Evolutionary conservation across 176 grass and related monocot genomes (phyloP), one percentile per base, ranked within the genome.

Genomic region (Avena insularis): DNA sequence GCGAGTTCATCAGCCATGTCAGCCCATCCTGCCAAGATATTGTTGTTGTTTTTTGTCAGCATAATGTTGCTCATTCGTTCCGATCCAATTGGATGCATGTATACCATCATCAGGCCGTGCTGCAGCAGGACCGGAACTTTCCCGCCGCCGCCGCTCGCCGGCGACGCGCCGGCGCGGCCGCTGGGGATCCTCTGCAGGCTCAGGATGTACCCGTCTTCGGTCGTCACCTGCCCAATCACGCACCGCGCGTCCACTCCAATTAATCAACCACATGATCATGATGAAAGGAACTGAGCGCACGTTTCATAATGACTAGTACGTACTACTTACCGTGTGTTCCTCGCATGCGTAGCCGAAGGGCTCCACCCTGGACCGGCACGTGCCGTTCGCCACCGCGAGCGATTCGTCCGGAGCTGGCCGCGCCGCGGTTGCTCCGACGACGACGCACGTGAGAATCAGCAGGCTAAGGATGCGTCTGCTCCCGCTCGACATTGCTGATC

Each of bases 1-100:
- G 92, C 8, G 86, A 77, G 86, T 87, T 89, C 86, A 93, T 61
- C 31, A 91, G 60, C 89, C 92, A 93, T 50, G 89, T 86, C 73
- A 86, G 56, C 14, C 92, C 92, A 14, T 93, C 92, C 92, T 93
- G 43, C 43, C 72, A 40, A 49, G 36, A 70, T 7, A 20, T 16
- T 55, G 16, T 43, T 43, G 40, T 43, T 43, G 0, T 57, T 17
- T 20, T 57, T 20, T 57, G 55, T 57, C 12, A 17, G 17, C 1
- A 56, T 59, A 9, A n/a, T 43, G 40, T 43, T 54, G 10, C 12
- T 54, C 51, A 54, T 54, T 54, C 51, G 51, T 15, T 54, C 12
- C 51, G 51, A 54, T 48, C 40, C 40, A 43, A 6, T 43, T 43
- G 40, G 40, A 35, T 35, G 33, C 33, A 35, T 35, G 33, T 35